Conservation (phyloP, 805 yeast genomes). For the Torulaspora gathmanii region DNA sequence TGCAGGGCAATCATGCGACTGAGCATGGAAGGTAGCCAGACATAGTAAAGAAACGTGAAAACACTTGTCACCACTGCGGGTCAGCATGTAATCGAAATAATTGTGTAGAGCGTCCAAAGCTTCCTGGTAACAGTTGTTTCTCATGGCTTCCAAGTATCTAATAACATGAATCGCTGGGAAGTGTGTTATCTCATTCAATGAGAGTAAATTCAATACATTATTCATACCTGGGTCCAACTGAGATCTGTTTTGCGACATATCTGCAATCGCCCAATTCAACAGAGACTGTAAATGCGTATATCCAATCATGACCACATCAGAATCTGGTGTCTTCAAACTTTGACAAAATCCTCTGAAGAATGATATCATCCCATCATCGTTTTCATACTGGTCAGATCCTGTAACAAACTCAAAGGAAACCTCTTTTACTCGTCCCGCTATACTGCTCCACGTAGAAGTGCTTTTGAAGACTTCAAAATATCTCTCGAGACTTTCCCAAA, state of each 20-base stretch:
- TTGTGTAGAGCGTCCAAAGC: constrained; percentile 52
- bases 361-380: constrained; percentile 15
- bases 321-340: background rate
- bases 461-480: constrained; percentile 9
- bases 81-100: constrained; percentile 71
- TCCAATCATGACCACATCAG: constrained; percentile 8
- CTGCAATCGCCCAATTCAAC: constrained; percentile 22
- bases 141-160: constrained; percentile 20
- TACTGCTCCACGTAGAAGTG: constrained; percentile 3
- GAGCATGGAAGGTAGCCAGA: constrained; percentile 65
- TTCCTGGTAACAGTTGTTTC: constrained; percentile 25
- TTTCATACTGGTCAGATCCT: background rate
- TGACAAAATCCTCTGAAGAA: constrained; percentile 7
- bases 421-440: constrained; percentile 1
- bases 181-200: constrained; percentile 23
- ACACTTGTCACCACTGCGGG: constrained; percentile 55
- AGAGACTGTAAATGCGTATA: constrained; percentile 23
- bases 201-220: constrained; percentile 6
- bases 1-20: constrained; percentile 58
- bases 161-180: constrained; percentile 29
- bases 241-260: constrained; percentile 7
- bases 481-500: constrained; percentile 11
- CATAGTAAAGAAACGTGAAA: constrained; percentile 76
- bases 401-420: constrained; percentile 6
- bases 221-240: constrained; percentile 3